Base-by-base conservation (phyloP, 148 eudicot genomes). In the Vaccinium myrtillus region DNA sequence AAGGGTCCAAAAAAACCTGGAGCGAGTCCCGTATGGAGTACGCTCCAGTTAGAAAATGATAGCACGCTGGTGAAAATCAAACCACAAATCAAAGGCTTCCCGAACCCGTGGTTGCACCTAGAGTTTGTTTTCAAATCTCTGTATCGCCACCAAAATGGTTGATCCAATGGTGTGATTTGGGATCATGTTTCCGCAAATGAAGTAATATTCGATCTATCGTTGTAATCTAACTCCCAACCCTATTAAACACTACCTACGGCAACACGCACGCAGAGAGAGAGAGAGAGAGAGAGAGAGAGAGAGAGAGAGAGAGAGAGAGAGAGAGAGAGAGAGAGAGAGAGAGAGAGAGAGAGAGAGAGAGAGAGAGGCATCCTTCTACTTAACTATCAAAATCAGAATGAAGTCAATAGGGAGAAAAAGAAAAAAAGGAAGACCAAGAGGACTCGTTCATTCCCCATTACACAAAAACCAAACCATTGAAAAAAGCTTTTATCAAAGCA, bases 401-500 rank as follows among this genome's bases (percentile, higher is more conserved):
- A 56, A 56, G 61, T 56, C 61, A 56, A 18, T n/a, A 56, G 8
- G n/a, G 61, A 56, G 23, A 21, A 59, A 59, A 59, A 59, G 23
- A 21, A 58, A 59, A 61, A 61, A 61, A 61, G 8, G 69, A 61
- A 3, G 30, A 63, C 70, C 13, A 63, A 63, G 70, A 23, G 27
- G 55, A 48, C 10, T 48, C 10, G 7, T 76, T 48, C 79, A 10
- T 76, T 76, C 79, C 56, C 79, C 79, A 46, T 76, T 49, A 49
- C 79, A n/a, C 12, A 46, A 76, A 19, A 76, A n/a, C 1, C 16
- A n/a, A 56, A 78, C 73, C 73, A 27, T 67, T 67, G 32, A 15
- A 49, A 46, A 39, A 13, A 46, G 9, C 21, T 15, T 77, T 78
- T 54, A 53, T 78, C n/a, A 78, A 53, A 78, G 81, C 63, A 78